Evolutionary conservation across 148 eudicot species (phyloP), one percentile per base, ranked within the genome.

Genomic region (Chenopodium suecicum): DNA sequence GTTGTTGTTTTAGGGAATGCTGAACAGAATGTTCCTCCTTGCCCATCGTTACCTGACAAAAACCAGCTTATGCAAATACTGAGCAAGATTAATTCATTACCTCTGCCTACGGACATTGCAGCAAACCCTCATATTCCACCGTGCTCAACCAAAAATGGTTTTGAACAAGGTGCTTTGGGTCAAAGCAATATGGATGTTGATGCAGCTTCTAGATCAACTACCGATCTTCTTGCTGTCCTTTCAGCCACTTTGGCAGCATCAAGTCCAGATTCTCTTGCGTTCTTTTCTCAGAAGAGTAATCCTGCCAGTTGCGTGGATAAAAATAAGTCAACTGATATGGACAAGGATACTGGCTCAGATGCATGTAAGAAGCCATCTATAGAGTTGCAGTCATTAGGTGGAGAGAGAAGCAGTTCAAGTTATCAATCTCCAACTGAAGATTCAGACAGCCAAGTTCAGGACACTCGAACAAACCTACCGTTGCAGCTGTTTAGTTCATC

Each of bases 401-500:
- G 91, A 56, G 93, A 91, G 78, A 85, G 82, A 86, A 90, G 94
- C 83, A 93, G 94, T 82, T 76, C 95, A 47, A 91, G 90, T 78
- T 85, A 84, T 79, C 94, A 87, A 50, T 92, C 98, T 74, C 98
- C 90, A 25, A 81, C 81, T 62, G 95, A 88, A 58, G 93, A 89
- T 80, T 89, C 93, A 66, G 90, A 90, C 85, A 79, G 86, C 78
- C 92, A 90, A 85, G 83, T 82, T 60, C 91, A 84, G 66, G 94
- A 89, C 50, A 81, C 82, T 22, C 85, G 81, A 68, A 62, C 82
- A 63, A 87, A 85, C 83, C 78, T 87, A 76, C 91, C 89, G 7
- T 82, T 93, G 67, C 92, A 91, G 84, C 88, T 94, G 47, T 91
- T 90, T 85, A 87, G 84, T 87, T 85, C 95, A 68, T 89, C 94